phyloP scores from a whole-genome alignment of 176 grass and related monocot species.

The Carex kokanica region DNA sequence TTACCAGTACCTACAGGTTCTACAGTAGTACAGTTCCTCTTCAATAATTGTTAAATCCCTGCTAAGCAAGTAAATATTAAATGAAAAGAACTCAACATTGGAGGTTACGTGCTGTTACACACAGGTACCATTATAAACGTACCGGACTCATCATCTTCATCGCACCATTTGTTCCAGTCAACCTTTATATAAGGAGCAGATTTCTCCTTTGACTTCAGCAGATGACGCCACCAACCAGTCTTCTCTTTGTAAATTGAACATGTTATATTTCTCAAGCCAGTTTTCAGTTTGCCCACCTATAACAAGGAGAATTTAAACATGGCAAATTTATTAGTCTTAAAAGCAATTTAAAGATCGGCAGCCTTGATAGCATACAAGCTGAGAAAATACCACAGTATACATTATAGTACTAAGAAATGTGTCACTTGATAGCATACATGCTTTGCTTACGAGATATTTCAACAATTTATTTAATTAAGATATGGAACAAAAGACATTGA shows the following conservation, averaged over 20 bases:
- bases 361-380: too few relatives aligned
- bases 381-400: too few relatives aligned
- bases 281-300: constrained; percentile 75
- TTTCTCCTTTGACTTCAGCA: constrained; percentile 87
- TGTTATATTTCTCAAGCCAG: constrained; percentile 72
- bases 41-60: neutral
- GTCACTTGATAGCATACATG: too few relatives aligned
- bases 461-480: neutral
- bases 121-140: constrained; percentile 14
- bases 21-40: neutral
- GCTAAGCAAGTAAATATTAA: neutral
- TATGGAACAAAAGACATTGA: neutral
- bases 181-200: constrained; percentile 92
- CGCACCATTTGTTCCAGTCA: constrained; percentile 98
- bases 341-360: neutral
- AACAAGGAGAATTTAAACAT: neutral
- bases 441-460: neutral
- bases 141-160: constrained; percentile 95
- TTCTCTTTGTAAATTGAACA: constrained; percentile 89
- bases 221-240: constrained; percentile 86
- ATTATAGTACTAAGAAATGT: too few relatives aligned
- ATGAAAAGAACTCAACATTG: neutral
- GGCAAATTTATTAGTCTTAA: neutral
- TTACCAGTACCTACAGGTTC: neutral
- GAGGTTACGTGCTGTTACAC: neutral